phyloP scores from a whole-genome alignment of 75 land plant species.

The Isoetes taiwanensis region DNA sequence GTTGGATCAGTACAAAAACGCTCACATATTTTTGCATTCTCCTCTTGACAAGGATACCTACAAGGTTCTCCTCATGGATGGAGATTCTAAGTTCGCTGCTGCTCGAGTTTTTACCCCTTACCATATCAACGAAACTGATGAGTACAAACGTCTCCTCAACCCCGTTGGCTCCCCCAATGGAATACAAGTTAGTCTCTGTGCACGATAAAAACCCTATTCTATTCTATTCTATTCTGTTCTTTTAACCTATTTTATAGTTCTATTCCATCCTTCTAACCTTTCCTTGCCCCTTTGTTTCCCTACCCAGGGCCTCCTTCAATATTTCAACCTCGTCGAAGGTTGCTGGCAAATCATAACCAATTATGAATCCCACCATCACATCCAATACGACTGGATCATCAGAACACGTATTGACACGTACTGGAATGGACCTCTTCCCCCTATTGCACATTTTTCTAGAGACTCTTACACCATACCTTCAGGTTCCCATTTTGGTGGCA shows the following conservation, averaged over 20 bases:
- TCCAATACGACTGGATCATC: slow-evolving; percentile 4
- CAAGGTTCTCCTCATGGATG: background rate
- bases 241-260: background rate
- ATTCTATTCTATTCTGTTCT: background rate
- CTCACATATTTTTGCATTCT: background rate
- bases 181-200: background rate
- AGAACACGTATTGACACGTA: background rate
- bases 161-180: background rate
- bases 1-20: background rate
- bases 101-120: background rate
- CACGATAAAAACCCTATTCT: background rate
- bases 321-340: slow-evolving; percentile 7
- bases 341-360: background rate
- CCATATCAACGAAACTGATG: background rate
- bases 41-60: background rate
- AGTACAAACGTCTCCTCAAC: background rate
- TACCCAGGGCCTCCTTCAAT: background rate
- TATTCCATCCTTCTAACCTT: background rate
- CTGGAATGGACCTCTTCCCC: background rate
- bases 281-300: background rate
- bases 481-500: background rate
- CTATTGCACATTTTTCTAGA: background rate
- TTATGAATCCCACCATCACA: background rate
- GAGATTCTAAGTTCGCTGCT: background rate
- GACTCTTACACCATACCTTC: background rate